These are phyloP conservation scores for Fragilaria crotonensis DNA, from an alignment of 108 stramenopile genomes.

Conservation along the genomic window DNA sequence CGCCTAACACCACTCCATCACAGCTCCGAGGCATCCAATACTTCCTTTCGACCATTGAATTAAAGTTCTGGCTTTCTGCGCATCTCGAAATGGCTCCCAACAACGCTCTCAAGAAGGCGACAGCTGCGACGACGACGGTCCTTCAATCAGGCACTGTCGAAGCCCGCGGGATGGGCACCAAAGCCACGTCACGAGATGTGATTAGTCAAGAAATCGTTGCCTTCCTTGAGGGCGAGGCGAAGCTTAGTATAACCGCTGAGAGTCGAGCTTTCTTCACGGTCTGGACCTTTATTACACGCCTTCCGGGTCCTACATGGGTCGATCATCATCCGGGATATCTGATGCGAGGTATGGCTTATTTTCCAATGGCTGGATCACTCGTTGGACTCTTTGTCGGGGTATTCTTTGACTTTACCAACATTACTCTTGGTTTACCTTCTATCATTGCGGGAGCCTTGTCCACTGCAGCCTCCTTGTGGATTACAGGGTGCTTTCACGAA, in stretches of 20 bases:
- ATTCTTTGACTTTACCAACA: conserved; percentile 28
- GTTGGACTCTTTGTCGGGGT: conserved; percentile 34
- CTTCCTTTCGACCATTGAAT: no score
- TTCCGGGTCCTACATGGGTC: conserved; percentile 59
- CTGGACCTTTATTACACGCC: conserved; percentile 50
- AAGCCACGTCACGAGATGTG: not conserved
- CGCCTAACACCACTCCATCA: no score
- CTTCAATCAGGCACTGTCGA: not conserved
- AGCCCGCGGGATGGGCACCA: not conserved
- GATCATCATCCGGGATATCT: conserved; percentile 66
- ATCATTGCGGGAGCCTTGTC: conserved; percentile 24
- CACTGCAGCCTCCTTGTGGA: conserved; percentile 21
- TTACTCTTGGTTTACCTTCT: conserved; percentile 31
- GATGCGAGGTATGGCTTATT: conserved; percentile 70
- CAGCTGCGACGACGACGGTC: not conserved
- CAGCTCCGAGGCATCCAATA: no score
- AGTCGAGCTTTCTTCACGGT: conserved; percentile 47
- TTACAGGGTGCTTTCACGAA: conserved; percentile 79
- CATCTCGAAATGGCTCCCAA: conserved; percentile 1
- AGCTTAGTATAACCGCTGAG: conserved; percentile 19
- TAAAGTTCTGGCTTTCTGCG: no score
- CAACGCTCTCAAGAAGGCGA: not conserved
- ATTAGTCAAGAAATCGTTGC: conserved; percentile 33
- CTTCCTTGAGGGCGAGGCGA: conserved; percentile 22
- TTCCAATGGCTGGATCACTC: conserved; percentile 49